Conservation (phyloP, 2,329 filamentous ascomycete species). For the Alternaria ventricosa region DNA sequence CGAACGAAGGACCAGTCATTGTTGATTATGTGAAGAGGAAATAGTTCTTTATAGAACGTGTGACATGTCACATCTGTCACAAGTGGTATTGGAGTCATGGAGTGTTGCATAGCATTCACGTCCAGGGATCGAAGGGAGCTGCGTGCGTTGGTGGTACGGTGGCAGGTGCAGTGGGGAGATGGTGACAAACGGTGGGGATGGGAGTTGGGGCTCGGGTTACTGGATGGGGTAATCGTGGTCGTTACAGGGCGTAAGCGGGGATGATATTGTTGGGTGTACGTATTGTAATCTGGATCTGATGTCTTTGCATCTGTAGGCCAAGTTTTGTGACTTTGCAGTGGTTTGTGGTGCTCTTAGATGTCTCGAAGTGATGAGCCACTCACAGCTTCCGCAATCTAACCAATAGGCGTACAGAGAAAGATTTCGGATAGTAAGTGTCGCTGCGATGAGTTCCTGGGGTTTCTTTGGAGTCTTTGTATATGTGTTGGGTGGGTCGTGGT, state of each 20-base stretch:
- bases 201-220: background rate
- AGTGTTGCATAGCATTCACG: background rate
- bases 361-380: background rate
- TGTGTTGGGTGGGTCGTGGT: background rate
- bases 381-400: background rate
- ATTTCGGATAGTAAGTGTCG: background rate
- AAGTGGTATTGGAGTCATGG: constrained; percentile 6
- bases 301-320: background rate
- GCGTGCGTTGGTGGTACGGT: background rate
- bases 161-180: background rate
- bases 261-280: background rate
- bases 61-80: constrained; percentile 5
- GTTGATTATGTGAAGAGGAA: constrained; percentile 2
- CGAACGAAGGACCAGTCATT: background rate
- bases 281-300: background rate
- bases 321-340: background rate
- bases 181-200: background rate
- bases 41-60: background rate
- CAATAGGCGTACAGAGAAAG: background rate
- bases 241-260: background rate
- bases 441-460: background rate
- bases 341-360: background rate
- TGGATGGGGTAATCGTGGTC: background rate
- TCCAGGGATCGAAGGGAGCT: background rate
- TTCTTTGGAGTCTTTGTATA: background rate